Evolutionary conservation across 164 flowering plant species (phyloP), one percentile per base, ranked within the genome.

Genomic region (Macadamia tetraphylla): DNA sequence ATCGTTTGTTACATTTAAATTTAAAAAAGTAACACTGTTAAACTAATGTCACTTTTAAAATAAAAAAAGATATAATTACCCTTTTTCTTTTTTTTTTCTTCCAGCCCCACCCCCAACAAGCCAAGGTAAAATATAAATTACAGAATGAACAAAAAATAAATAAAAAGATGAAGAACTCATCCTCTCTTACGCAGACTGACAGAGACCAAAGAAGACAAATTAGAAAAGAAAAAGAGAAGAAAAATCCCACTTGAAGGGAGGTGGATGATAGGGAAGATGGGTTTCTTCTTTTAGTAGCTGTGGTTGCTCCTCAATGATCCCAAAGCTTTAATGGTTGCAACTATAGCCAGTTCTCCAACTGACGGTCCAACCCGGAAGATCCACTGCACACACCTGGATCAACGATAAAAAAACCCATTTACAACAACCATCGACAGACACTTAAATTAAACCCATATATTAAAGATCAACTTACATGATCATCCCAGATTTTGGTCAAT

Each of bases 301-400:
- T 42, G 44, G 81, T 83, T 87, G 87, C 90, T 86, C 67, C 91
- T 80, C 88, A 89, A 89, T 10, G 94, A 87, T 43, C 90, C 94
- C 75, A 87, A 66, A 42, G 94, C 94, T 67, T 89, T 89, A 56
- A 85, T 82, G 56, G 94, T 90, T 30, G 85, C 92, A 9, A 90
- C 94, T 71, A 92, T 84, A 29, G 83, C 86, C 9, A 81, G 76
- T 29, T 88, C 91, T 72, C 94, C 91, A 8, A 85, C 72, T 30
- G 85, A 85, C 1, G 94, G 94, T 49, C 94, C 94, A 60, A 87
- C 94, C 94, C 94, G 87, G 83, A 88, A 88, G 35, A 88, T 82
- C 94, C 94, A 88, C 91, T 88, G 82, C 62, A 44, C 23, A 62
- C 12, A n/a, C n/a, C n/a, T n/a, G n/a, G n/a, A n/a, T n/a, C 30